Conservation (phyloP, 441 rosid genomes). For the Erodium texanum region DNA sequence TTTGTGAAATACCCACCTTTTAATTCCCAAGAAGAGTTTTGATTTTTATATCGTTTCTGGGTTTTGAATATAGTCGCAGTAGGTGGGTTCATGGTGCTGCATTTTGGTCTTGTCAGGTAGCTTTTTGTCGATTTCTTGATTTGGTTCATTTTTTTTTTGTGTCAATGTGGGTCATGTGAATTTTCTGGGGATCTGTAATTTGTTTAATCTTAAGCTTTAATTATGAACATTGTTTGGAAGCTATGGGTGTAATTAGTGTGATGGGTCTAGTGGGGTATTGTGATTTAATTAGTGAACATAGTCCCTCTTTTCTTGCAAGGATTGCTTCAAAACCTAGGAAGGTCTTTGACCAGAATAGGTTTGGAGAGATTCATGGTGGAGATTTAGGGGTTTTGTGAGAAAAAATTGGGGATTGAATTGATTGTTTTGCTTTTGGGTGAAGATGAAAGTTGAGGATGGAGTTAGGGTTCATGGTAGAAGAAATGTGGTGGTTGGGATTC, state of each 20-base stretch:
- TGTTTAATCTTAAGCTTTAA: neutral
- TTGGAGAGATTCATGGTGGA: slow-evolving; percentile 6
- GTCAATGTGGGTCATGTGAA: slow-evolving; percentile 10
- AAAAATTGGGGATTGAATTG: neutral
- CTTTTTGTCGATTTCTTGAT: slow-evolving; percentile 15
- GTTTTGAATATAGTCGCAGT: slow-evolving; percentile 21
- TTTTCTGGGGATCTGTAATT: slow-evolving; percentile 9
- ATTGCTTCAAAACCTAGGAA: slow-evolving; percentile 12
- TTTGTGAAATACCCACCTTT: neutral
- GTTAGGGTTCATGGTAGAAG: slow-evolving; percentile 21
- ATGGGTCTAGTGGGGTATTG: slow-evolving; percentile 1
- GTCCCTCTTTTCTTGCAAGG: no score
- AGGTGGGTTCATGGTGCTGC: slow-evolving; percentile 18
- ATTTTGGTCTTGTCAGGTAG: slow-evolving; percentile 30
- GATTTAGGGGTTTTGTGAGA: slow-evolving; percentile 8
- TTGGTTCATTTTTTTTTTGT: neutral
- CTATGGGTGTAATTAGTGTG: neutral
- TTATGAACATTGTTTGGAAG: neutral
- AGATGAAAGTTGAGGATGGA: slow-evolving; percentile 35
- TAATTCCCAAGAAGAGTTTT: neutral
- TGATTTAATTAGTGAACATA: slow-evolving; percentile 1
- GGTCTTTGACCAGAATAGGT: slow-evolving; percentile 2
- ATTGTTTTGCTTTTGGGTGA: neutral
- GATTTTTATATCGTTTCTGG: slow-evolving; percentile 1
- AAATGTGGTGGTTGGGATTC: slow-evolving; percentile 61